These are phyloP conservation scores for Candida dajiaensis DNA, from an alignment of 805 yeast species.

Conservation along the genomic window DNA sequence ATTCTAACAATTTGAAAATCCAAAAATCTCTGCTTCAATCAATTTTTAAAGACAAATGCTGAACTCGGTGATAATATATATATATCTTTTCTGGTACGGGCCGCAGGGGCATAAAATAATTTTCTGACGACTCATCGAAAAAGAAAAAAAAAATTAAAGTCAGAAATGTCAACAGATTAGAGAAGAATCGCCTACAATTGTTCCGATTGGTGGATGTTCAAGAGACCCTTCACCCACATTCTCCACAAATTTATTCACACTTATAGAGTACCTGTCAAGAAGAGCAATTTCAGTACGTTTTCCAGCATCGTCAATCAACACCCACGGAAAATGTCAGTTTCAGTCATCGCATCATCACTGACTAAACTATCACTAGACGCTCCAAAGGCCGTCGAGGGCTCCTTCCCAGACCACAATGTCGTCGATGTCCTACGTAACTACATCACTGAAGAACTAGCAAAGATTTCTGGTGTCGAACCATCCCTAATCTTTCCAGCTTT, in stretches of 20 bases:
- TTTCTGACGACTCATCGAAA: not conserved
- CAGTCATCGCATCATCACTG: conserved; percentile 26
- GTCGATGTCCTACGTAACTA: conserved; percentile 87
- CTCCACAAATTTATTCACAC: not conserved
- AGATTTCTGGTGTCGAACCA: conserved; percentile 66
- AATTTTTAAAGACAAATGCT: too few relatives aligned
- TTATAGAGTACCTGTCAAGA: not conserved
- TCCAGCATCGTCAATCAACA: not conserved
- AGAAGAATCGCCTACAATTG: not conserved
- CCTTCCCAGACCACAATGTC: conserved; percentile 74
- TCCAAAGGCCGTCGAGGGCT: conserved; percentile 47
- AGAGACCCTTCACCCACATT: not conserved
- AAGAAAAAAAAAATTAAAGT: not conserved
- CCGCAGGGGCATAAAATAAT: not conserved
- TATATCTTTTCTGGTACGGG: not conserved
- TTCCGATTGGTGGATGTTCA: not conserved
- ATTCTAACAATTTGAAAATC: too few relatives aligned
- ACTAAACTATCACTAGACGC: conserved; percentile 29
- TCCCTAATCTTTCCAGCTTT: conserved; percentile 73
- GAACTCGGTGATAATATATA: too few relatives aligned
- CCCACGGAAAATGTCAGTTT: conserved; percentile 19
- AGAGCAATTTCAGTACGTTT: not conserved
- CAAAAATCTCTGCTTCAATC: too few relatives aligned
- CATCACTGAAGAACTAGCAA: conserved; percentile 71
- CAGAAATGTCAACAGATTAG: not conserved